A percentile compares a stretch with the other conserved stretches of the same genome.
These are phyloP conservation scores for Isabelozyma heimii DNA, from an alignment of 805 yeast species.

Conservation along the genomic window DNA sequence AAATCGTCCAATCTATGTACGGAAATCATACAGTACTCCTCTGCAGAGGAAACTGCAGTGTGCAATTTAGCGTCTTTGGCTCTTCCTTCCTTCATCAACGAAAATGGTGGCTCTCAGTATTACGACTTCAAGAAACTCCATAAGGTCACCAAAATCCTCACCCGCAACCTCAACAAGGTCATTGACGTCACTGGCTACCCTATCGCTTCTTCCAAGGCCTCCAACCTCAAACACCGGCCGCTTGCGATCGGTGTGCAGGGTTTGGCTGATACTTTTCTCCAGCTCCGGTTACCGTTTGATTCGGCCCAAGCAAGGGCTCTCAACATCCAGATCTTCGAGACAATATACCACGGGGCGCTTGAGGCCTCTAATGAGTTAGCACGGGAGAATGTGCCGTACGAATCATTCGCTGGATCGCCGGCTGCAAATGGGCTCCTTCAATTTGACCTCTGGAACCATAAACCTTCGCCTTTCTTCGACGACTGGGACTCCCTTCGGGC, in stretches of 20 bases:
- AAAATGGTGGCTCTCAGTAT: conserved; percentile 42
- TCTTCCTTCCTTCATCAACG: conserved; percentile 70
- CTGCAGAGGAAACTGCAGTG: conserved; percentile 91
- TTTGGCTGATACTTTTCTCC: conserved; percentile 83
- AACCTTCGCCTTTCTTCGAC: conserved; percentile 72
- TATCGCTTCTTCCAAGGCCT: conserved; percentile 65
- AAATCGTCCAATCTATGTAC: conserved; percentile 93
- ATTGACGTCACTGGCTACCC: conserved; percentile 89
- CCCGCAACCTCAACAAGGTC: conserved; percentile 74
- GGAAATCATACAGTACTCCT: conserved; percentile 89
- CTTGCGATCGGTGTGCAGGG: conserved; percentile 99
- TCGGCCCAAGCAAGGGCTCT: conserved; percentile 72
- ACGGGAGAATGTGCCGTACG: conserved; percentile 62
- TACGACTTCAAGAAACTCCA: conserved; percentile 79
- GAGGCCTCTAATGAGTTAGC: conserved; percentile 89
- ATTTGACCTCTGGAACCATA: conserved; percentile 80
- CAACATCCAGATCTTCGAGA: conserved; percentile 87
- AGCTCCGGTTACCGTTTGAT: conserved; percentile 81
- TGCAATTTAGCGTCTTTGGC: conserved; percentile 93
- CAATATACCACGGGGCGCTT: conserved; percentile 90
- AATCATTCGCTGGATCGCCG: conserved; percentile 80
- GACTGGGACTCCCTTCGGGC: conserved; percentile 79
- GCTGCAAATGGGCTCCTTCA: conserved; percentile 83
- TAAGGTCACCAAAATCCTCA: conserved; percentile 69
- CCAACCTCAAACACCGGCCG: conserved; percentile 86